Evolutionary conservation across 106 monocot genomes (phyloP).

Genomic region (Dendrobium nobile): DNA sequence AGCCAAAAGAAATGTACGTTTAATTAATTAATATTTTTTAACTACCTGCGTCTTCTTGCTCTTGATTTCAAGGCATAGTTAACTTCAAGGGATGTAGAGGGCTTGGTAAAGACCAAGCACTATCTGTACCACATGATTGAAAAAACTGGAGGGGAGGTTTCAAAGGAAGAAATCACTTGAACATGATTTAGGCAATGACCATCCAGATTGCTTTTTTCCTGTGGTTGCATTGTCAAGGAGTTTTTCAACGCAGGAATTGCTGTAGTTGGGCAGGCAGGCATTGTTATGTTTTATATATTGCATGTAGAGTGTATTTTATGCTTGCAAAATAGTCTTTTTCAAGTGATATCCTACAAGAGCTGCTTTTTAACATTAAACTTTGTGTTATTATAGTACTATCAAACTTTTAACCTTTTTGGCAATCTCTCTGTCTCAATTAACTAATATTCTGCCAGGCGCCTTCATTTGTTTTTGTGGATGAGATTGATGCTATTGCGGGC

Average conservation of each 20-base stretch:
- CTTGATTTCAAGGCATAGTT: background rate
- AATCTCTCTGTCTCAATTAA: background rate
- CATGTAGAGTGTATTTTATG: background rate
- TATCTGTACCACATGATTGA: background rate
- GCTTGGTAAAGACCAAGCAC: background rate
- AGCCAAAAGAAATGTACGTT: slow-evolving; percentile 82
- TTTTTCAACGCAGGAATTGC: background rate
- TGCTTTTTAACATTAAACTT: background rate
- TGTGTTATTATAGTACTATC: background rate
- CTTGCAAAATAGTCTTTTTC: background rate
- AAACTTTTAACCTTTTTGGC: background rate
- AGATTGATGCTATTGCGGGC: slow-evolving; percentile 93
- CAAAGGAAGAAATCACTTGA: background rate
- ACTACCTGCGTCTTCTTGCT: background rate
- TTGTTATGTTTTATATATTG: slow-evolving; percentile 1
- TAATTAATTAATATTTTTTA: background rate
- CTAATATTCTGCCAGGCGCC: slow-evolving; percentile 45
- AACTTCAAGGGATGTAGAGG: background rate
- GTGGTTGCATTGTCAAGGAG: background rate
- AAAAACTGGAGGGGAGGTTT: background rate
- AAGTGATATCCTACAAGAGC: background rate
- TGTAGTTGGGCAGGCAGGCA: background rate
- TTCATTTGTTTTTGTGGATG: slow-evolving; percentile 86
- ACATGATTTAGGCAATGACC: background rate
- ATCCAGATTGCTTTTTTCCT: background rate